phyloP scores from a whole-genome alignment of 2,329 filamentous ascomycete genomes.

The Talaromyces rugulosus region DNA sequence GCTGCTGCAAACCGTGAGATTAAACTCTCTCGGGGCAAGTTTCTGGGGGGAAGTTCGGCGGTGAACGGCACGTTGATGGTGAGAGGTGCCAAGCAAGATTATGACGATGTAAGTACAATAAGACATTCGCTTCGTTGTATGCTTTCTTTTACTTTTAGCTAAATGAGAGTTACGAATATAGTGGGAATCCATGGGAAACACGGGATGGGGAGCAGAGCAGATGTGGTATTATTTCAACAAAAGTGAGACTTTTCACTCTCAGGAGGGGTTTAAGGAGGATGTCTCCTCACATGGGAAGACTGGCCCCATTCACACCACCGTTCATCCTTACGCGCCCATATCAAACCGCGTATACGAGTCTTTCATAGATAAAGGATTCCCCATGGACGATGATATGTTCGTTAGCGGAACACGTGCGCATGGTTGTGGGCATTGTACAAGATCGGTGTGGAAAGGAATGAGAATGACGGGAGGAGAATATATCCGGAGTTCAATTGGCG shows the following conservation, averaged over 20 bases:
- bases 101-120: conserved; percentile 39
- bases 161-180: conserved; percentile 52
- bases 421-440: not conserved
- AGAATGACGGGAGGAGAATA: not conserved
- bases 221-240: conserved; percentile 8
- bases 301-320: conserved; percentile 49
- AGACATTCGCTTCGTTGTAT: not conserved
- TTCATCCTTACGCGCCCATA: not conserved
- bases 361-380: not conserved
- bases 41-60: conserved; percentile 41
- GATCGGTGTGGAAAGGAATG: not conserved
- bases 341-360: not conserved
- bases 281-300: conserved; percentile 46
- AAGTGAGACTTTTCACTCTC: conserved; percentile 56
- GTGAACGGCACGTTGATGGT: conserved; percentile 44
- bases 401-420: not conserved
- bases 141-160: not conserved
- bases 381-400: not conserved
- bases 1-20: conserved; percentile 39
- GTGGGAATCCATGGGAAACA: conserved; percentile 27
- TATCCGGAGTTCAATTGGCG: not conserved
- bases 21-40: conserved; percentile 41
- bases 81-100: conserved; percentile 41
- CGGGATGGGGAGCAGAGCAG: not conserved
- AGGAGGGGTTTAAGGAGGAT: conserved; percentile 54